Percentiles rank a stretch among this genome's conserved stretches.
phyloP scores from a whole-genome alignment of 2,329 filamentous ascomycete species.

The Purpureocillium takamizusanense region DNA sequence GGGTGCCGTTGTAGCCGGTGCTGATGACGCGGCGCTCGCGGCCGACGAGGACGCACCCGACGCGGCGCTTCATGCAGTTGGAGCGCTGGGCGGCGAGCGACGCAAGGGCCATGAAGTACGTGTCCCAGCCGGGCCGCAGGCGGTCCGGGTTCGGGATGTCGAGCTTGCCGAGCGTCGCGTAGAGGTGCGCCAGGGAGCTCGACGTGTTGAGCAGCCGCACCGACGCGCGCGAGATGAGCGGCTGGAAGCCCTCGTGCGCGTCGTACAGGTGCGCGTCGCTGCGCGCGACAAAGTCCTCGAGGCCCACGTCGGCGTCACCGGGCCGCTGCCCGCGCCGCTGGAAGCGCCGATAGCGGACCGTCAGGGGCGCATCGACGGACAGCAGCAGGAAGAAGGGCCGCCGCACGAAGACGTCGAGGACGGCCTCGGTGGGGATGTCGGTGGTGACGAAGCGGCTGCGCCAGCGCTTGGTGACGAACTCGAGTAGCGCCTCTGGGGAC shows the following conservation, averaged over 20 bases:
- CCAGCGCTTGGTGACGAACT: constrained; percentile 83
- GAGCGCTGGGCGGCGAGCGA: constrained; percentile 80
- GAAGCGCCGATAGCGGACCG: constrained; percentile 74
- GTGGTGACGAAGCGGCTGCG: constrained; percentile 76
- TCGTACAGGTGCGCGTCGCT: constrained; percentile 72
- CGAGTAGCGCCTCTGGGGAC: constrained; percentile 59
- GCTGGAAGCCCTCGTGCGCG: constrained; percentile 54
- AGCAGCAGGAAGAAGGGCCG: constrained; percentile 91
- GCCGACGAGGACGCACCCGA: constrained; percentile 83
- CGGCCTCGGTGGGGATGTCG: constrained; percentile 63
- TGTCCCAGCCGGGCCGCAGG: constrained; percentile 85
- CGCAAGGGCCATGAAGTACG: constrained; percentile 97
- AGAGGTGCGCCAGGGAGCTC: constrained; percentile 59
- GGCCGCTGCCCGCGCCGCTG: constrained; percentile 25
- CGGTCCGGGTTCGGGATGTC: constrained; percentile 71
- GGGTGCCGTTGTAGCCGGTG: constrained; percentile 98
- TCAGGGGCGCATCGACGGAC: constrained; percentile 83
- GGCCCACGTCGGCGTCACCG: constrained; percentile 21
- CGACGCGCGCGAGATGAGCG: constrained; percentile 72
- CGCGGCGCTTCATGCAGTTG: constrained; percentile 97
- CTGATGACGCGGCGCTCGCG: constrained; percentile 78
- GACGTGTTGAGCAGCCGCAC: constrained; percentile 83
- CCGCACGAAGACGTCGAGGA: constrained; percentile 65
- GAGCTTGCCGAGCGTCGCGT: constrained; percentile 62
- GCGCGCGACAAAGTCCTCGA: constrained; percentile 47